A percentile compares a stretch with the other conserved stretches of the same genome.
These are phyloP conservation scores for Penicillium sp. DNA, from an alignment of 2,329 filamentous ascomycete genomes.

Conservation along the genomic window DNA sequence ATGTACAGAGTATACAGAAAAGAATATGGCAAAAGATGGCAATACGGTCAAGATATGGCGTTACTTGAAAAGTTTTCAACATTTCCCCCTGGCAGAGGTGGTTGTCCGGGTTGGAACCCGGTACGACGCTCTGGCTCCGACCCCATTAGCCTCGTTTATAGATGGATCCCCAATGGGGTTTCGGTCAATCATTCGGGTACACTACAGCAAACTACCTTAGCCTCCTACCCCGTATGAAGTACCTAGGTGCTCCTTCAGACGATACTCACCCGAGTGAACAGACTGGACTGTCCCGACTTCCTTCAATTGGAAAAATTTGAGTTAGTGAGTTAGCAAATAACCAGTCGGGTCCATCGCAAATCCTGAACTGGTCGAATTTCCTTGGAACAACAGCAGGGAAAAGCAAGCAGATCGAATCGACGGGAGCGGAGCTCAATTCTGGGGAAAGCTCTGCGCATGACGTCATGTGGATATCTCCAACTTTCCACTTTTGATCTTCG, in stretches of 20 bases:
- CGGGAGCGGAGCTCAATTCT: neutral
- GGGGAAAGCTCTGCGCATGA: conserved; percentile 12
- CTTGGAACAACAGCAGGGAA: neutral
- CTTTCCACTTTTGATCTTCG: neutral
- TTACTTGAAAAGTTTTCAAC: neutral
- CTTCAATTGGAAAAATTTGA: no score
- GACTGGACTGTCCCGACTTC: no score
- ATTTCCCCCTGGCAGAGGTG: neutral
- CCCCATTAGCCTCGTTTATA: neutral
- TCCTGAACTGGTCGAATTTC: neutral
- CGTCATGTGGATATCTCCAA: neutral
- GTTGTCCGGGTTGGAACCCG: neutral
- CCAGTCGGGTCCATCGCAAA: no score
- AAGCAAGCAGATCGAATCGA: neutral
- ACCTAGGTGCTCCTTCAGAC: no score
- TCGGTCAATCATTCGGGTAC: neutral
- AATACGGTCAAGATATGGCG: neutral
- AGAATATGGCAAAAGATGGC: no score
- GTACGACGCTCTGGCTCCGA: conserved; percentile 1
- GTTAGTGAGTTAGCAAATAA: no score
- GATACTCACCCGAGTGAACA: no score
- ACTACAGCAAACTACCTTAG: neutral
- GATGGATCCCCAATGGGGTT: neutral
- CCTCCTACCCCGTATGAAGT: neutral
- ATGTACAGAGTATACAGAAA: no score